Conservation (phyloP, 2,329 filamentous ascomycete species). For the Aspergillus amoenus region DNA sequence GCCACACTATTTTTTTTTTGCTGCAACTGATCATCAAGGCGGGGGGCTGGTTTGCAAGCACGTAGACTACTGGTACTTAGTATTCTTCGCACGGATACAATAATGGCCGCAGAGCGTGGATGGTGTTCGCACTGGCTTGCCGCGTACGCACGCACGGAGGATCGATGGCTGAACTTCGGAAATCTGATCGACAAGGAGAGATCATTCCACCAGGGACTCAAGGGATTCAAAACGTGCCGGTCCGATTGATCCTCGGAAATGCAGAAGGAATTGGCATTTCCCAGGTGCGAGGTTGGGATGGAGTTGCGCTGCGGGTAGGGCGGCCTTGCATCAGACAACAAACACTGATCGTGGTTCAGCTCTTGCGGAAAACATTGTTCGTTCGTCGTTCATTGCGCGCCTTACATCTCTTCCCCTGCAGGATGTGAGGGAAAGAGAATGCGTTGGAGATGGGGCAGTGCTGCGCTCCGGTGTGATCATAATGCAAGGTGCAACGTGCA, state of each 20-base stretch:
- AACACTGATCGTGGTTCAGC: neutral
- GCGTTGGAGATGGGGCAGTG: neutral
- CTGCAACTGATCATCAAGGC: neutral
- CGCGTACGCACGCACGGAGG: neutral
- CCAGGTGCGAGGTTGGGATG: neutral
- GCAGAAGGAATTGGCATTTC: neutral
- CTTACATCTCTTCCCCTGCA: constrained; percentile 6
- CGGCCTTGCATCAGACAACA: no score
- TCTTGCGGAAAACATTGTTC: neutral
- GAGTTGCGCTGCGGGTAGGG: neutral
- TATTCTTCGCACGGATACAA: neutral
- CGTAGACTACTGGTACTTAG: no score
- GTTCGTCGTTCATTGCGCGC: neutral
- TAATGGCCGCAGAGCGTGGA: neutral
- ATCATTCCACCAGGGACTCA: no score
- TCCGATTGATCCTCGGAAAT: neutral
- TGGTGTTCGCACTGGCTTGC: no score
- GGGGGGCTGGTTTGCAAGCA: neutral
- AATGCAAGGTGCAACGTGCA: constrained; percentile 2
- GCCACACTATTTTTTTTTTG: neutral
- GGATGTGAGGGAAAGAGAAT: constrained; percentile 1
- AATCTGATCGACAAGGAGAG: neutral
- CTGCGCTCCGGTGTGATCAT: neutral
- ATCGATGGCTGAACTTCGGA: neutral
- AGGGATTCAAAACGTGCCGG: neutral